Base-by-base conservation (phyloP, 2,329 filamentous ascomycete species). In the Didymella pinodella region DNA sequence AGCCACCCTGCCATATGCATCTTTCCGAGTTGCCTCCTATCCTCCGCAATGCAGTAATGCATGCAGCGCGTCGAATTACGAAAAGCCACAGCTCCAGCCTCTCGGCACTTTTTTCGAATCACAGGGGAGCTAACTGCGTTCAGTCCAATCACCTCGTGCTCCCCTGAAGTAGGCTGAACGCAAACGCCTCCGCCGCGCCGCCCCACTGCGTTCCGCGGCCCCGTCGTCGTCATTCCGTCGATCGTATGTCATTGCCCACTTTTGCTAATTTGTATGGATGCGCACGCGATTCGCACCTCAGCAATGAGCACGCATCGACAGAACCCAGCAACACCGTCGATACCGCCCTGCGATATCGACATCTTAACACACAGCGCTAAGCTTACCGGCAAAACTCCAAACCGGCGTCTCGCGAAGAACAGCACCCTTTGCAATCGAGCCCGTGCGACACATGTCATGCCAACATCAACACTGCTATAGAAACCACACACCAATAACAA, bases 171-270 rank as follows among this genome's bases (percentile, higher is more conserved):
- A 32, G 12, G 31, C 31, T 32, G 31, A 40, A 40, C 36, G 36
- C 36, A 40, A 57, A 51, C 38, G 55, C 38, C 44, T 57, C 46
- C 53, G 36, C 48, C 48, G 55, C 44, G 14, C 22, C 14, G 55
- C 55, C 49, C 55, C 55, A 58, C 55, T 18, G 16, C 31, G 31
- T 29, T 48, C 49, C 49, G 55, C 31, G 18, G 44, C 40, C 48
- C 48, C 40, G 40, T 50, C 43, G 34, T 43, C 18, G 18, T 20
- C 22, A 45, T 43, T 16, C 25, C 41, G 55, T 58, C 55, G 55
- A 58, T 58, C 45, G 49, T 58, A 52, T 58, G 55, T 58, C 55
- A 58, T 54, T 16, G 40, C 16, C 45, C 55, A 49, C 55, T 54
- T 53, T 54, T 51, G 43, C 22, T 22, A 22, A 22, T 43, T 57